Percentiles rank a stretch among this genome's conserved stretches.
These are phyloP conservation scores for Monosporozyma aerobia DNA, from an alignment of 805 yeast species.

Conservation along the genomic window DNA sequence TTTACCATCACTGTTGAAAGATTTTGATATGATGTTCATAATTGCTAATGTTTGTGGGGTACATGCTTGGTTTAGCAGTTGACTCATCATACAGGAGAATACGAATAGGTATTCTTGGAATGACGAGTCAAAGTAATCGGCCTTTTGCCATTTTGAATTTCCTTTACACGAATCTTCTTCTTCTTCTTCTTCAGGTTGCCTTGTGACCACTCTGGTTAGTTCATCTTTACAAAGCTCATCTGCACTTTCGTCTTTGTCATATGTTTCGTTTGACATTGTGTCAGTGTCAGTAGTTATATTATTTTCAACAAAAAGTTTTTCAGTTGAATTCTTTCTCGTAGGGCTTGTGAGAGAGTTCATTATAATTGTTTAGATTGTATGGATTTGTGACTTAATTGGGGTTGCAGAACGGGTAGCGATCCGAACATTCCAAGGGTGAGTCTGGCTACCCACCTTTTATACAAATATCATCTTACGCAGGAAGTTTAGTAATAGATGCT, in stretches of 20 bases:
- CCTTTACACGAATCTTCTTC: background rate
- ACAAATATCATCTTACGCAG: background rate
- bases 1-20: constrained; percentile 27
- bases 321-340: background rate
- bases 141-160: constrained; percentile 12
- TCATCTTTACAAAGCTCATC: background rate
- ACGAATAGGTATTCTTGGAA: constrained; percentile 25
- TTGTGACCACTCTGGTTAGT: background rate
- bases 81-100: constrained; percentile 28
- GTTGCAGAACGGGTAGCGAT: too few relatives aligned
- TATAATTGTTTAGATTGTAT: background rate
- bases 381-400: background rate
- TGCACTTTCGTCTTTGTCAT: background rate
- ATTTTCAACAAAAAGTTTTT: background rate
- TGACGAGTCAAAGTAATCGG: constrained; percentile 12
- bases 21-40: constrained; percentile 28
- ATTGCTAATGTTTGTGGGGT: constrained; percentile 32
- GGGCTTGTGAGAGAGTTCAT: background rate
- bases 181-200: background rate
- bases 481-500: background rate
- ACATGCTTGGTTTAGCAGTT: constrained; percentile 35
- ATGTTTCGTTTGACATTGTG: background rate
- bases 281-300: background rate
- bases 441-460: background rate
- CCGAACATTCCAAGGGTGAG: background rate